Evolutionary conservation across 805 yeast genomes (phyloP).

Genomic region (Sporopachydermia quercuum): DNA sequence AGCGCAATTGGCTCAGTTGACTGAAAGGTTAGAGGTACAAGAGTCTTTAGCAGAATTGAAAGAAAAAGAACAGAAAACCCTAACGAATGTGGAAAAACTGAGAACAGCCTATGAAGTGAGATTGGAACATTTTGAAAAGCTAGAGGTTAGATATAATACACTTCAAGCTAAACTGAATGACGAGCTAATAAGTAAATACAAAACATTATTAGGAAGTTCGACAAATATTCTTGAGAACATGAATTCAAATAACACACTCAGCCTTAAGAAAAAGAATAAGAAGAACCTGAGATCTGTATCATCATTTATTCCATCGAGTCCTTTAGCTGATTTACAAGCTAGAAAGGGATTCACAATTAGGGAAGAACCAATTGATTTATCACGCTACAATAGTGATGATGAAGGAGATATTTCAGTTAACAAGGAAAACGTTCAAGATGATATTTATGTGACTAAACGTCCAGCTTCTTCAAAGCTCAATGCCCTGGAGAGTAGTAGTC

Average conservation of each 20-base stretch:
- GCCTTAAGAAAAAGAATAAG: neutral
- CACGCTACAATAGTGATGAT: neutral
- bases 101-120: neutral
- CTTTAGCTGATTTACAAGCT: neutral
- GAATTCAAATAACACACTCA: neutral
- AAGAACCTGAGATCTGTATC: neutral
- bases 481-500: no score
- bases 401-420: neutral
- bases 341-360: neutral
- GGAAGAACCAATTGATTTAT: neutral
- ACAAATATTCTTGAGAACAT: neutral
- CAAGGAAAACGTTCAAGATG: constrained; percentile 1
- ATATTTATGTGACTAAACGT: neutral
- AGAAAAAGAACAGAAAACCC: neutral
- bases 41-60: neutral
- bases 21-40: neutral
- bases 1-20: neutral
- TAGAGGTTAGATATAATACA: neutral
- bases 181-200: neutral
- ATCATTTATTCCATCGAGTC: neutral
- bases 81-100: neutral
- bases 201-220: neutral
- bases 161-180: neutral
- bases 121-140: neutral
- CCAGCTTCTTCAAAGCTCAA: neutral